These are phyloP conservation scores for Dentipellis fragilis DNA, from an alignment of 768 basidiomycete genomes.

Conservation along the genomic window DNA sequence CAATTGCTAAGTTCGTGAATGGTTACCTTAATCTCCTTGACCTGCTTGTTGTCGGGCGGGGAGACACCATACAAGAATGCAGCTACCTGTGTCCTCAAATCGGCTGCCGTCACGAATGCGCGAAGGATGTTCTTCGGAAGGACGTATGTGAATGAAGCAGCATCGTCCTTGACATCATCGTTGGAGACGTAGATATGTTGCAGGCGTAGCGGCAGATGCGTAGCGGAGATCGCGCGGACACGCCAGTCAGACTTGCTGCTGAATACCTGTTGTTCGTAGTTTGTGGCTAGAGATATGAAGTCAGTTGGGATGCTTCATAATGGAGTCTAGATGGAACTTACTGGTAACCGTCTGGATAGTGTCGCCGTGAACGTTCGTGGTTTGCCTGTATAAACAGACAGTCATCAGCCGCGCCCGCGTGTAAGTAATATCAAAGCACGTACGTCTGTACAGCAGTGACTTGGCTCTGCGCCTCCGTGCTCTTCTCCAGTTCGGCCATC, in stretches of 20 bases:
- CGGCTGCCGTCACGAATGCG: conserved; percentile 86
- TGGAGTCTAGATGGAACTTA: conserved; percentile 24
- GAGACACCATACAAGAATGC: conserved; percentile 90
- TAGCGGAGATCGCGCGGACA: conserved; percentile 94
- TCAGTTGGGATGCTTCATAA: too few species aligned
- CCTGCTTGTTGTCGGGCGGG: conserved; percentile 93
- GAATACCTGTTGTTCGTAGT: conserved; percentile 98
- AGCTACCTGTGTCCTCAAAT: conserved; percentile 93
- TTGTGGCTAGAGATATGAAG: conserved; percentile 50
- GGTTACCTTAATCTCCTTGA: conserved; percentile 88
- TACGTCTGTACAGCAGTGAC: conserved; percentile 92
- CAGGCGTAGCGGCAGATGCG: conserved; percentile 88
- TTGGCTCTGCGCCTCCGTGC: conserved; percentile 86
- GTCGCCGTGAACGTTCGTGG: conserved; percentile 96
- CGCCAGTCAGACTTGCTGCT: conserved; percentile 99
- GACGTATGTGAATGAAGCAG: conserved; percentile 88
- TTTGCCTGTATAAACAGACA: conserved; percentile 42
- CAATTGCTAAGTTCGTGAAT: neutral
- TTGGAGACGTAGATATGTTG: conserved; percentile 99
- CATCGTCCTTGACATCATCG: conserved; percentile 98
- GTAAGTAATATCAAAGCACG: conserved; percentile 15
- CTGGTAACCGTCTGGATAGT: conserved; percentile 92
- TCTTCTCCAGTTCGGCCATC: conserved; percentile 98
- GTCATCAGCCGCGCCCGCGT: conserved; percentile 6
- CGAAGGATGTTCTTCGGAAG: conserved; percentile 95